Percentiles rank a stretch among this genome's conserved stretches.
Evolutionary conservation across 2,329 filamentous ascomycete species (phyloP).

Genomic region (Ceratocystis huliohia): DNA sequence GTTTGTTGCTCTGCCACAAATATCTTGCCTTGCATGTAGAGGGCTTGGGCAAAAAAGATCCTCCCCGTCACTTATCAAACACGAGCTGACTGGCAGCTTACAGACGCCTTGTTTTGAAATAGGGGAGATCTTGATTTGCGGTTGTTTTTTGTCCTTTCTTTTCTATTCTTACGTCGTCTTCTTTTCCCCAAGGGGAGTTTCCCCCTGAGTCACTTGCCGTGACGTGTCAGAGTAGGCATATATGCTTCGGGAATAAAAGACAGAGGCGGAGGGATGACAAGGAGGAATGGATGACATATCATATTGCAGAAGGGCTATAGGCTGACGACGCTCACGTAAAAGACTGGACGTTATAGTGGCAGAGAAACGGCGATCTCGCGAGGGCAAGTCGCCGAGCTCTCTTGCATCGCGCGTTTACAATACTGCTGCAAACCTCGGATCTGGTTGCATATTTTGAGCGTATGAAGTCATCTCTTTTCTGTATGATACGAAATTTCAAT

Average conservation of each 20-base stretch:
- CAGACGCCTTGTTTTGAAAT: background rate
- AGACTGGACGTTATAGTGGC: too few species aligned
- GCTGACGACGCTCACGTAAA: too few species aligned
- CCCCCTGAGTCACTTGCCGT: background rate
- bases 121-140: background rate
- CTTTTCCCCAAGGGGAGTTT: background rate
- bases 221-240: background rate
- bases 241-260: background rate
- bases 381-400: too few species aligned
- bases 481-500: background rate
- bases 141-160: background rate
- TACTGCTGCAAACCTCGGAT: background rate
- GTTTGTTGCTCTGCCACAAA: background rate
- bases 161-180: background rate
- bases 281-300: background rate
- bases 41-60: background rate
- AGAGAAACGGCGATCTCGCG: too few species aligned
- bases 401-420: background rate
- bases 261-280: background rate
- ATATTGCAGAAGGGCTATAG: too few species aligned
- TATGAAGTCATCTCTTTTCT: background rate
- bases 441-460: background rate
- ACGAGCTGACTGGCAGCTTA: slow-evolving; percentile 3
- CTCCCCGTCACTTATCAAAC: background rate
- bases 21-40: background rate